Evolutionary conservation across 2,329 filamentous ascomycete genomes (phyloP).

Genomic region (Aschersonia sp.): DNA sequence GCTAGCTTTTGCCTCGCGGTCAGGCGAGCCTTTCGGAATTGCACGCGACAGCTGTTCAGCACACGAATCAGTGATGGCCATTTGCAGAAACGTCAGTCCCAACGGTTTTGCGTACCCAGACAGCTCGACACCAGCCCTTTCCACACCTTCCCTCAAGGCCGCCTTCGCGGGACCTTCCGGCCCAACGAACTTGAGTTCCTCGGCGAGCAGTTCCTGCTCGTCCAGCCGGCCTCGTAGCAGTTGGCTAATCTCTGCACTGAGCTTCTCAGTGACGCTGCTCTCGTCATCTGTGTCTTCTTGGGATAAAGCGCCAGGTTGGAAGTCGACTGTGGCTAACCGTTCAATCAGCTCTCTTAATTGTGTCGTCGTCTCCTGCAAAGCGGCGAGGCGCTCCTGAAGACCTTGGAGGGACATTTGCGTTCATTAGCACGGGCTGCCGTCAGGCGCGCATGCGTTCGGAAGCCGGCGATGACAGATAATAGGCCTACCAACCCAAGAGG

Average conservation of each 20-base stretch:
- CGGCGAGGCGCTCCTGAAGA: slow-evolving; percentile 44
- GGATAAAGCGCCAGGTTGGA: slow-evolving; percentile 42
- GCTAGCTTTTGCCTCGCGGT: slow-evolving; percentile 63
- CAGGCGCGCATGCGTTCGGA: neutral
- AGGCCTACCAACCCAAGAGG: too few relatives aligned
- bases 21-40: slow-evolving; percentile 73
- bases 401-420: neutral
- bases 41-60: slow-evolving; percentile 35
- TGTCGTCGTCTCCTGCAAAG: slow-evolving; percentile 44
- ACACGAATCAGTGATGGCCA: too few relatives aligned
- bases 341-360: slow-evolving; percentile 46
- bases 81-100: neutral
- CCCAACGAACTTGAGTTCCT: slow-evolving; percentile 61
- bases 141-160: slow-evolving; percentile 50
- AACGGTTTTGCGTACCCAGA: slow-evolving; percentile 36
- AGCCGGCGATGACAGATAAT: neutral
- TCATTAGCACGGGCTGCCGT: neutral
- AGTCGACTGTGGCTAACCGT: slow-evolving; percentile 41
- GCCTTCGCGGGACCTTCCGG: slow-evolving; percentile 42
- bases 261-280: slow-evolving; percentile 48
- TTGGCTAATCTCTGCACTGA: slow-evolving; percentile 68
- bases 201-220: slow-evolving; percentile 64
- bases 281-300: slow-evolving; percentile 29
- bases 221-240: slow-evolving; percentile 66
- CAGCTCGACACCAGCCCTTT: slow-evolving; percentile 55